Base-by-base conservation (phyloP, 805 yeast species). In the Metschnikowia vanudenii region DNA sequence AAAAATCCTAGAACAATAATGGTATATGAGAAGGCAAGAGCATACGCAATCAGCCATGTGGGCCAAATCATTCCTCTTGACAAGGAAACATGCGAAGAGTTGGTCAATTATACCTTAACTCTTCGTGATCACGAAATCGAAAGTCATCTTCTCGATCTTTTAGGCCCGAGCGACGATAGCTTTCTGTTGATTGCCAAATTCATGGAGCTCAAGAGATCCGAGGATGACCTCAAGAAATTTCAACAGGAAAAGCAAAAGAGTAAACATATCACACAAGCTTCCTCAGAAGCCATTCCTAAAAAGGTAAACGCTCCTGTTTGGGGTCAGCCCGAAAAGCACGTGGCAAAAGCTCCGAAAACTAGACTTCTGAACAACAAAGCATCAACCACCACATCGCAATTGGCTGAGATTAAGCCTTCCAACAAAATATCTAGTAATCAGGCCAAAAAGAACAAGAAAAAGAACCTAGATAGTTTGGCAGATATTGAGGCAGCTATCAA, bases 401-500 rank as follows among this genome's bases (percentile, higher is more conserved):
- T 80, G 31, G 51, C 80, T 3, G 76, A 69, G 22, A 11, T 55
- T 39, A 73, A 68, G 29, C 76, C 75, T 0, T 57, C 67, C 2
- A 57, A 54, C 16, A 55, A 61, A 35, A 41, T 40, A 47, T 47
- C 51, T 47, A 54, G 47, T 24, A 64, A 43, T 35, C 68, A 47
- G 54, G 64, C 57, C 41, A 69, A 58, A 54, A 63, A 57, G 49
- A 61, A 54, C 50, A 71, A 66, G 59, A 74, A 64, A 63, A 73
- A 68, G 51, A 81, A 76, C 57, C 61, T 82, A 7, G 82, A 79
- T 33, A 76, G 44, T 20, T 61, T 86, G 45, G 73, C 79, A 39
- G 92, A 85, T 48, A 74, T 86, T 7, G 90, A 85, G 48, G 79
- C 80, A 1, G 82, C 82, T 0, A 64, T 85, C 36, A 65, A 71